phyloP scores from a whole-genome alignment of 2,329 filamentous ascomycete genomes.

The Aspergillus thermomutatus region DNA sequence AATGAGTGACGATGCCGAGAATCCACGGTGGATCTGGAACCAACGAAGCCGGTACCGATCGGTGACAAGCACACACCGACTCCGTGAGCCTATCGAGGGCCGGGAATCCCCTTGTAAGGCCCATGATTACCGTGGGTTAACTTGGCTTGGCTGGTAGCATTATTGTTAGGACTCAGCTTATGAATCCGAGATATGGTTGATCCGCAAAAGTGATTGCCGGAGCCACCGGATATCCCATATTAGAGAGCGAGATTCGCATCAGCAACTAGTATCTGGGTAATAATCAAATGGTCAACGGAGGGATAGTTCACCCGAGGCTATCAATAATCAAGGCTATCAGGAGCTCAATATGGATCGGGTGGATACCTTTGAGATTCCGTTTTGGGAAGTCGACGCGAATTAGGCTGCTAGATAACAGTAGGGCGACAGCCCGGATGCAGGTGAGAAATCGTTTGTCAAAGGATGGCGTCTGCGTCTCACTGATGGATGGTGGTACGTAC shows the following conservation, averaged over 20 bases:
- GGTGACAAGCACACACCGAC: neutral
- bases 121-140: neutral
- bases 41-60: neutral
- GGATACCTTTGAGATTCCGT: neutral
- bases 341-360: neutral
- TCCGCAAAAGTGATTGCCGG: neutral
- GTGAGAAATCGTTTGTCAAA: neutral
- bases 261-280: neutral
- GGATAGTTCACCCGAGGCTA: neutral
- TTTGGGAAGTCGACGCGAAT: neutral
- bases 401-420: neutral
- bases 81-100: neutral
- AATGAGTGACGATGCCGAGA: neutral
- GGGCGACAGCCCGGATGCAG: neutral
- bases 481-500: neutral
- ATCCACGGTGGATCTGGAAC: neutral
- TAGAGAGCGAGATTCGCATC: neutral
- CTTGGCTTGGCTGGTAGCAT: no score
- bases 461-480: neutral
- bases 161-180: neutral
- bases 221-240: no score
- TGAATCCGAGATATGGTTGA: neutral
- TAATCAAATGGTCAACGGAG: neutral
- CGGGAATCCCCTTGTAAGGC: neutral
- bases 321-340: neutral